Evolutionary conservation across 129 eudicot species (phyloP), one percentile per base, ranked within the genome.

Genomic region (Chrysanthemum makinoi): DNA sequence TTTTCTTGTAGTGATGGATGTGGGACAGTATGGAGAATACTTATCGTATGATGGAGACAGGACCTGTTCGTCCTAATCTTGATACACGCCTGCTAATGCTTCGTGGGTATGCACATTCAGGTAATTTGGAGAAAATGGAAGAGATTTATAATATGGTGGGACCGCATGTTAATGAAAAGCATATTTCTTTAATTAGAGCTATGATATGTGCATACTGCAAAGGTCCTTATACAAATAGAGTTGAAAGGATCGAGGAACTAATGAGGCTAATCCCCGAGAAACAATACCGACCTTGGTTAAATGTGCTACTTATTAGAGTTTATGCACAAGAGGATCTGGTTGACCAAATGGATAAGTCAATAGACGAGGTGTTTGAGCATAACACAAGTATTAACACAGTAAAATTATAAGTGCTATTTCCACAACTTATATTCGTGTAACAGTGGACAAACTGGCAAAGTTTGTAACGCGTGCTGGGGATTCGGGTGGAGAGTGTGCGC

Each of bases 21-120:
- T 94, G 99, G 99, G 96, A 94, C 35, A 62, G 74, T 39, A 90
- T 94, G 97, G 99, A 94, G 77, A 75, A 79, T 70, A 82, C 86
- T 4, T 94, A 80, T 62, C 54, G 1, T 30, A 60, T 39, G 82
- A 77, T 84, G 82, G 84, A 73, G 1, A 64, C 71, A 8, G 70
- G 77, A 24, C 65, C 73, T 12, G 43, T 94, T 52, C 65, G 75
- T 69, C 93, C 99, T 12, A 62, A 90, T 75, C 61, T 83, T 16
- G 15, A 19, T 65, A 90, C 96, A 15, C 80, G 75, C 65, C 70
- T 82, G 67, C 75, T 94, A 68, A 86, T 94, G 97, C 89, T 94
- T 61, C 88, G 99, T 79, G 99, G 99, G 30, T 94, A 90, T 79
- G 89, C 97, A 0, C 70, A 81, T 80, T 81, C 96, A 2, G 86